Evolutionary conservation across 805 yeast genomes (phyloP), one percentile per base, ranked within the genome.

Genomic region (Suhomyces emberorum): DNA sequence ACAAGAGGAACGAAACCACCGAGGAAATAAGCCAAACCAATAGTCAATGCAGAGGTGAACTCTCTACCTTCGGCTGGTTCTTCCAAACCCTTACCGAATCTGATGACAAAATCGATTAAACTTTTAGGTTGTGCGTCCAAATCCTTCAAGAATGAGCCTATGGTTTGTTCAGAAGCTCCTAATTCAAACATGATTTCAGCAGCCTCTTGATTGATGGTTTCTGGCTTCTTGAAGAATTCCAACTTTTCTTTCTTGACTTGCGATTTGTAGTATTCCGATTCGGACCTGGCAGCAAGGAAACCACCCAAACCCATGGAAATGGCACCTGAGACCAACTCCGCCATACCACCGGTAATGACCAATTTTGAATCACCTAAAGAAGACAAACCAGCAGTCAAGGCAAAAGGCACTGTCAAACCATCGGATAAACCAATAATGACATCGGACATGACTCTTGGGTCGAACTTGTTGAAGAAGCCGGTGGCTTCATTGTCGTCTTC

Each of bases 281-380:
- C 98, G 10, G 89, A 79, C 59, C 83, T 83, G 28, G 98, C 98
- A 20, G 98, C 98, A 38, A 91, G 70, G 60, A 77, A 91, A 20
- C 98, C 98, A 40, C 98, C 98, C 37, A 91, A 76, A 7, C 98
- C 98, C 98, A 91, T 91, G 19, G 95, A 84, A 35, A 91, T 89
- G 30, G 98, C 95, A 32, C 98, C 98, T 4, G 96, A 85, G 3
- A 91, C 95, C 48, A 91, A 77, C 68, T 91, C 98, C 7, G 98
- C 98, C 75, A 91, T 77, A 16, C 98, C 98, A 72, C 98, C 98
- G 18, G 98, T 88, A 43, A 91, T 88, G 34, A 91, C 98, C 45
- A 91, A 74, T 58, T 77, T 83, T 12, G 96, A 70, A 59, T 87
- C 85, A 35, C 98, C 98, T 35, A 91, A 73, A 1, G 95, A 82